Percentiles rank a stretch among this genome's conserved stretches.
Conservation (phyloP, 495 filamentous ascomycete species). For the Darksidea phi region DNA sequence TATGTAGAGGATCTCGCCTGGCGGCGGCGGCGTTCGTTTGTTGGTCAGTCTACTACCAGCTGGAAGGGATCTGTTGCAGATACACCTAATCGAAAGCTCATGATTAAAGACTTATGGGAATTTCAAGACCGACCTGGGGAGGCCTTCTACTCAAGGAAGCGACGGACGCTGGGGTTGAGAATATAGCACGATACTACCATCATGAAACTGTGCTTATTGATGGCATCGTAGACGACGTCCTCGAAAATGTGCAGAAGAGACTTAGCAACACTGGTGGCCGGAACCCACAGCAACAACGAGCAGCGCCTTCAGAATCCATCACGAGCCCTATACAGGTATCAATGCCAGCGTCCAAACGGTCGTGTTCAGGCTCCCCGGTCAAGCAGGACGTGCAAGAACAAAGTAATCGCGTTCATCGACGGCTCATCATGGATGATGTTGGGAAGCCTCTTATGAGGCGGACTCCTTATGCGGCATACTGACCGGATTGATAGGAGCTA, state of each 20-base stretch:
- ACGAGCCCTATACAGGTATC: conserved; percentile 10
- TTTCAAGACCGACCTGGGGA: conserved; percentile 26
- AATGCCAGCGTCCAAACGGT: conserved; percentile 29
- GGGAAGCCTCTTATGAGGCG: conserved; percentile 27
- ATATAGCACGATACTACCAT: conserved; percentile 44
- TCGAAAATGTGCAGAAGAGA: conserved; percentile 39
- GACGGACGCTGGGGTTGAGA: conserved; percentile 37
- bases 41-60: conserved; percentile 22
- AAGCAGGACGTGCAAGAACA: conserved; percentile 22
- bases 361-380: conserved; percentile 27
- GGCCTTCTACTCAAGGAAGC: conserved; percentile 41
- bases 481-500: conserved; percentile 24
- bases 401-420: conserved; percentile 31
- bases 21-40: conserved; percentile 27
- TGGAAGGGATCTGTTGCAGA: conserved; percentile 18
- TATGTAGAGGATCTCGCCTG: conserved; percentile 13
- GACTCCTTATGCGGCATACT: conserved; percentile 27
- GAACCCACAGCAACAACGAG: conserved; percentile 25
- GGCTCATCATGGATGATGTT: conserved; percentile 27
- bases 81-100: conserved; percentile 12
- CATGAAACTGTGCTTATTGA: conserved; percentile 38
- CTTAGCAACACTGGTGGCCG: conserved; percentile 23
- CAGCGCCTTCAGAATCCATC: conserved; percentile 11
- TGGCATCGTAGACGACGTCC: conserved; percentile 39
- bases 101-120: conserved; percentile 37